Percentiles rank a stretch among this genome's conserved stretches.
Conservation (phyloP, 352 stramenopile species). For the Globisporangium iwayamae region DNA sequence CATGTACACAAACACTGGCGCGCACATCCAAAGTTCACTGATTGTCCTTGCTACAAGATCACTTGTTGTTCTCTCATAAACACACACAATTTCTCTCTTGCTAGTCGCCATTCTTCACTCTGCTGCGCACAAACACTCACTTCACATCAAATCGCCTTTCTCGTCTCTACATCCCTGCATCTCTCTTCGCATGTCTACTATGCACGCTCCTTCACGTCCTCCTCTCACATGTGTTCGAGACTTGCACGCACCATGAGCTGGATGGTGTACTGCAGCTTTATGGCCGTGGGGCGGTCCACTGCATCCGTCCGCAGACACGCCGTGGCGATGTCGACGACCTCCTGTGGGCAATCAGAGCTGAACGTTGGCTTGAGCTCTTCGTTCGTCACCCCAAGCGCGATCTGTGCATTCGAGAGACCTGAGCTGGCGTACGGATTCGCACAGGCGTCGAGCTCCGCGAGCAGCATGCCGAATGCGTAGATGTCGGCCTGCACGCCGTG, state of each 20-base stretch:
- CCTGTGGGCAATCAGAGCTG: conserved; percentile 39
- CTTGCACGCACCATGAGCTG: conserved; percentile 16
- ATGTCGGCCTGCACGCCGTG: conserved; percentile 22
- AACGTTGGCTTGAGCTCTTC: conserved; percentile 43
- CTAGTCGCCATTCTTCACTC: too few species aligned
- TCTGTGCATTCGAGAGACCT: conserved; percentile 18
- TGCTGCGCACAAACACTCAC: background rate
- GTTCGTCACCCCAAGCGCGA: conserved; percentile 46
- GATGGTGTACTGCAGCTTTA: conserved; percentile 65
- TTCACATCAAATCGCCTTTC: background rate
- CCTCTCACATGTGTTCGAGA: conserved; percentile 1
- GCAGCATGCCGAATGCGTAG: conserved; percentile 36
- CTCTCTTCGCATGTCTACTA: background rate
- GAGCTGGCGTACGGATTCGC: conserved; percentile 17
- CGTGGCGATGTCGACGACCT: conserved; percentile 40
- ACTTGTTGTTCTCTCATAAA: too few species aligned
- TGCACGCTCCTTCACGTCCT: background rate
- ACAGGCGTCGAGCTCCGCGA: conserved; percentile 35
- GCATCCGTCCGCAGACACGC: conserved; percentile 47
- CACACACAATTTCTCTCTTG: too few species aligned
- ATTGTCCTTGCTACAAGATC: too few species aligned
- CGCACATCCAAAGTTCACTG: too few species aligned
- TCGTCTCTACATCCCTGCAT: background rate
- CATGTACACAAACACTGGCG: too few species aligned
- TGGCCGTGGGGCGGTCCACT: conserved; percentile 41